phyloP scores from a whole-genome alignment of 2,329 filamentous ascomycete species.

The Knoxdaviesia proteae region DNA sequence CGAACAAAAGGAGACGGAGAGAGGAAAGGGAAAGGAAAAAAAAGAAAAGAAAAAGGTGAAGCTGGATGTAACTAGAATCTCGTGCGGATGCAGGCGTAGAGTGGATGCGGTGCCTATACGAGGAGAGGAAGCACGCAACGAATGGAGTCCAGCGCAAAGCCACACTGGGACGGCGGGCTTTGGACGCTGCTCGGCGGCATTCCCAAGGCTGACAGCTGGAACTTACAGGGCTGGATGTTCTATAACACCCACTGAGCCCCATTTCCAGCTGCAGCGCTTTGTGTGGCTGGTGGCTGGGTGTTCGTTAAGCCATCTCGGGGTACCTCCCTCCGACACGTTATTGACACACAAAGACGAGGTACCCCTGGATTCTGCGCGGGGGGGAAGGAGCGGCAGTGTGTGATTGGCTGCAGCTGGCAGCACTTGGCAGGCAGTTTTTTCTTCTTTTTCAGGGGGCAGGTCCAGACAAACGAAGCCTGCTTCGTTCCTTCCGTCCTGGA shows the following conservation, averaged over 20 bases:
- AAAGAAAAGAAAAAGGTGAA: neutral
- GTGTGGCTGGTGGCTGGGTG: neutral
- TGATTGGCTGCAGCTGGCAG: too few relatives aligned
- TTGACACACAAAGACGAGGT: too few relatives aligned
- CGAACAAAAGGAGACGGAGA: neutral
- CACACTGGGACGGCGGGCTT: neutral
- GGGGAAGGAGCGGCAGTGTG: too few relatives aligned
- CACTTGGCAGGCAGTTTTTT: too few relatives aligned
- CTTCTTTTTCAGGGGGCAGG: too few relatives aligned
- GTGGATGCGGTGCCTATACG: neutral
- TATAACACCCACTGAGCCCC: neutral
- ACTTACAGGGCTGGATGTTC: neutral
- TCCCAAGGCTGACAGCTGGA: neutral
- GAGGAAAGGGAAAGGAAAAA: neutral
- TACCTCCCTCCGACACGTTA: too few relatives aligned
- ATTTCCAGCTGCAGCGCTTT: neutral
- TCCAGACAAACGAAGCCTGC: too few relatives aligned
- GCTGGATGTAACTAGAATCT: neutral
- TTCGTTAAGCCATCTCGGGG: too few relatives aligned
- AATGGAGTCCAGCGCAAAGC: neutral
- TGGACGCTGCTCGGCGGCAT: neutral
- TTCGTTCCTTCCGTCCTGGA: too few relatives aligned
- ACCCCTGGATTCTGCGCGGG: too few relatives aligned
- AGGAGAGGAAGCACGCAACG: neutral
- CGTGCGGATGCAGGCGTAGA: neutral